Base-by-base conservation (phyloP, 805 yeast genomes). In the Starmerella stellata region DNA sequence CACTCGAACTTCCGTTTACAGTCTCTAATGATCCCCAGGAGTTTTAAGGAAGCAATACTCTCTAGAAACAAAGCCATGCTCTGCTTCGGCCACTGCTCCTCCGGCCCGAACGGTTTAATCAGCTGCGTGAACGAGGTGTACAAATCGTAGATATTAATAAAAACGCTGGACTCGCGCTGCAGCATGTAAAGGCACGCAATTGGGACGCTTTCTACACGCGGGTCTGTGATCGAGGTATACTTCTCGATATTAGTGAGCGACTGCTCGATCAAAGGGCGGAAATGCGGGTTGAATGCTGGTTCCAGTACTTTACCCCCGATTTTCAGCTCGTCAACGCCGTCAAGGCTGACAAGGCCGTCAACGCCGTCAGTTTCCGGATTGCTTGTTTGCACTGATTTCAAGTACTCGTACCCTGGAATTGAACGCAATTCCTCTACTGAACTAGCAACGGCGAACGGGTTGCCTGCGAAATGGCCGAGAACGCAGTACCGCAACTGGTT, bases 91-190 rank as follows among this genome's bases (percentile, higher is more conserved):
- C 90, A 78, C 1, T 52, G 57, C 4, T 63, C 65, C 15, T 54
- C 57, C 4, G 42, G 41, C 9, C 25, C 25, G 13, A 40, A 21
- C 14, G 40, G 41, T 4, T 34, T 15, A 17, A 45, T 29, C 5
- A 52, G 53, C 3, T 52, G 54, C 50, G 64, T 69, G 57, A 78
- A 78, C 0, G 79, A 75, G 19, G 60, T 54, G 50, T 65, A 78
- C 47, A 73, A 74, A 47, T 78, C 92, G 56, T 64, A 74, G 38
- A 76, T 65, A 51, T 78, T 78, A 44, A 78, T 66, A 23, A 65
- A 59, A 2, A 74, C 63, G 19, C 79, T 78, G 0, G 94, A 85
- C 48, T 83, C 95, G 42, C 90, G 69, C 53, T 75, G 77, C 14
- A 80, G 62, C 35, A 70, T 68, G 57, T 71, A 83, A 38, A 83